phyloP scores from a whole-genome alignment of 176 grass and related monocot genomes.

The Oryza australiensis region DNA sequence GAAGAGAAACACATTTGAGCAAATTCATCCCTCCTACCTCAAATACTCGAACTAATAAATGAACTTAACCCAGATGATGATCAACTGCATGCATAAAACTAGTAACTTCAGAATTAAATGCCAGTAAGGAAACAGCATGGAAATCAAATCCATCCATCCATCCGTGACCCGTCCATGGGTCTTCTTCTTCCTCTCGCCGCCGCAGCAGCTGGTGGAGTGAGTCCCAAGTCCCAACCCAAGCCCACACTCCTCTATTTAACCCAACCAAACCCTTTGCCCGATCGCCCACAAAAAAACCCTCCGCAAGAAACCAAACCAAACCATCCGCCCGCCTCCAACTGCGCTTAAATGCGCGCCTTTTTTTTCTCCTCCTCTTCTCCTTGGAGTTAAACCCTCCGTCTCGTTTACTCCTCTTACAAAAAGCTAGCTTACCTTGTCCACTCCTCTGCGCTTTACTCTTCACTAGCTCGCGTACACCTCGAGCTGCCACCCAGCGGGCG shows the following conservation, averaged over 20 bases:
- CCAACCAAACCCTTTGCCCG: conserved; percentile 35
- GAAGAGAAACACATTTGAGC: too few relatives aligned
- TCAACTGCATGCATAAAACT: neutral
- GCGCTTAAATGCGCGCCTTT: conserved; percentile 49
- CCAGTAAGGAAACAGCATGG: neutral
- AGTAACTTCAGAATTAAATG: neutral
- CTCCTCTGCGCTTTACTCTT: neutral
- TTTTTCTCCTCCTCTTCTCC: neutral
- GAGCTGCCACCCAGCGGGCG: neutral
- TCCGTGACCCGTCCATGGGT: neutral
- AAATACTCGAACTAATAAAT: neutral
- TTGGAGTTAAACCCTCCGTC: conserved; percentile 13
- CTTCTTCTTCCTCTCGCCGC: neutral
- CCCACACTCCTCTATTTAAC: conserved; percentile 44
- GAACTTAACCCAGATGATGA: neutral
- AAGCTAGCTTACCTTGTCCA: neutral
- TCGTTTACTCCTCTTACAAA: conserved; percentile 46
- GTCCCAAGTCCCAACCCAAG: neutral
- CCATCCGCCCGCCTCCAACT: conserved; percentile 46
- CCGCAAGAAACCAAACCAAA: conserved; percentile 24
- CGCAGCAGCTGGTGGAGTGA: too few relatives aligned
- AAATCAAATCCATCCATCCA: neutral
- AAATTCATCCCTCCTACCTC: too few relatives aligned
- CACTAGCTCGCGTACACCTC: neutral
- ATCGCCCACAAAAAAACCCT: neutral